phyloP scores from a whole-genome alignment of 1,139 yeast genomes.

The Kluyveromyces sp. region DNA sequence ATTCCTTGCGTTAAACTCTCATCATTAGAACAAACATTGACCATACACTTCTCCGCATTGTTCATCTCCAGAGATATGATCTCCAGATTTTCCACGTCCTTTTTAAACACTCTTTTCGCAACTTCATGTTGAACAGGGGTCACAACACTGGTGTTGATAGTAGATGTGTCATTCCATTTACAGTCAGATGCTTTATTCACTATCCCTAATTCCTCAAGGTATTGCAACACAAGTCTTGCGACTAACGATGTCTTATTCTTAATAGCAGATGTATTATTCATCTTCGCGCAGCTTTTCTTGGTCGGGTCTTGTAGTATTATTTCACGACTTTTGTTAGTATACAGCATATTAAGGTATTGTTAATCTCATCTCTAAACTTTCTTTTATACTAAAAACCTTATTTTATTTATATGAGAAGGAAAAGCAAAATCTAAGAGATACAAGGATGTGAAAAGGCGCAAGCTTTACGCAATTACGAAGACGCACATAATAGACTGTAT shows the following conservation, averaged over 20 bases:
- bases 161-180: constrained; percentile 4
- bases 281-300: neutral
- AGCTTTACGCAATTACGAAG: too few relatives aligned
- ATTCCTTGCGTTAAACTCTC: constrained; percentile 8
- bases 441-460: too few relatives aligned
- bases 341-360: too few relatives aligned
- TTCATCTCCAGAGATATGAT: constrained; percentile 8
- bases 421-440: too few relatives aligned
- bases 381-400: too few relatives aligned
- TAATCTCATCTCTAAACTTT: too few relatives aligned
- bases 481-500: too few relatives aligned
- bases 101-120: neutral
- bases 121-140: constrained; percentile 1
- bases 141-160: constrained; percentile 5
- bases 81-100: constrained; percentile 3
- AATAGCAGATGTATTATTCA: neutral
- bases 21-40: constrained; percentile 8
- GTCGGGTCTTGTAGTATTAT: too few relatives aligned
- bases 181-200: constrained; percentile 1
- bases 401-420: too few relatives aligned
- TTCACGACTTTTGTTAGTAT: too few relatives aligned
- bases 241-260: constrained; percentile 5
- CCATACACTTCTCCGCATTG: constrained; percentile 10
- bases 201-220: constrained; percentile 5
- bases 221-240: constrained; percentile 7